Conservation (phyloP, 495 filamentous ascomycete genomes). For the Trichoderma gamsii region DNA sequence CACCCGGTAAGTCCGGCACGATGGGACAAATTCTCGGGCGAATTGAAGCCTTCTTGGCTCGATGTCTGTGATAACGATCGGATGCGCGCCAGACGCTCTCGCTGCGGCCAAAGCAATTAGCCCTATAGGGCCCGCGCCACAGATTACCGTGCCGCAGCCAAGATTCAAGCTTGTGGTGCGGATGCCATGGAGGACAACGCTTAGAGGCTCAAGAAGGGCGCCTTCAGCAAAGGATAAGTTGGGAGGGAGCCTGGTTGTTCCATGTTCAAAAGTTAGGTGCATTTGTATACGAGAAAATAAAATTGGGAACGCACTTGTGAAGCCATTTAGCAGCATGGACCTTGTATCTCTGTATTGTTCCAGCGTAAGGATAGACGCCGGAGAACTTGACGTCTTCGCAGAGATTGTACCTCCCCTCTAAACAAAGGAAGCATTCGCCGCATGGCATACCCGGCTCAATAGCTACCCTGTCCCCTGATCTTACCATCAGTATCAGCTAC, state of each 20-base stretch:
- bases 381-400: conserved; percentile 46
- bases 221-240: conserved; percentile 40
- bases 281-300: not conserved
- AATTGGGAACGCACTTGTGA: conserved; percentile 33
- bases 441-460: conserved; percentile 46
- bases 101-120: conserved; percentile 45
- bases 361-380: conserved; percentile 53
- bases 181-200: conserved; percentile 42
- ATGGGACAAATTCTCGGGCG: conserved; percentile 52
- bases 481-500: not conserved
- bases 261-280: not conserved
- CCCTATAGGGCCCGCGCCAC: conserved; percentile 47
- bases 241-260: conserved; percentile 30
- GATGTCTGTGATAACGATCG: conserved; percentile 58
- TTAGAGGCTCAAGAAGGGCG: conserved; percentile 46
- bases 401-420: conserved; percentile 43
- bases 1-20: conserved; percentile 48
- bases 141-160: conserved; percentile 37
- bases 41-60: conserved; percentile 51
- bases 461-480: conserved; percentile 41
- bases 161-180: conserved; percentile 34
- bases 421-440: conserved; percentile 40
- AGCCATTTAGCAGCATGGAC: conserved; percentile 47
- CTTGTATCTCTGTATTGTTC: conserved; percentile 54
- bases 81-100: conserved; percentile 56